A percentile compares a stretch with the other conserved stretches of the same genome.
Conservation (phyloP, 345 rosid genomes). For the Camelina hispida region DNA sequence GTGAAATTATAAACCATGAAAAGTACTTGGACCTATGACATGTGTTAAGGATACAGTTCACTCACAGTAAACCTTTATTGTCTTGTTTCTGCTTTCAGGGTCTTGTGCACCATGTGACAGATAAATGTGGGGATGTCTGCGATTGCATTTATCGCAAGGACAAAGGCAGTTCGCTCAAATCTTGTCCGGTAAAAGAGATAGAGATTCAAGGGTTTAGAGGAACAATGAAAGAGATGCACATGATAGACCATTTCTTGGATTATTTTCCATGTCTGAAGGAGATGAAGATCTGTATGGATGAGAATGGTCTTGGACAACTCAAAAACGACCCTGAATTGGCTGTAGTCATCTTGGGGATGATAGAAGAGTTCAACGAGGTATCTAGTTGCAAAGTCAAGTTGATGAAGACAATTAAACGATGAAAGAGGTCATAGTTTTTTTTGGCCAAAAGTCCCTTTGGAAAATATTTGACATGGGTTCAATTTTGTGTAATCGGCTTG, state of each 20-base stretch:
- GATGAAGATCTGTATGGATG: conserved; percentile 15
- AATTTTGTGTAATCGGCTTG: neutral
- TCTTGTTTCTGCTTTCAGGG: conserved; percentile 23
- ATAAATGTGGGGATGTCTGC: conserved; percentile 33
- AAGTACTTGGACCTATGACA: neutral
- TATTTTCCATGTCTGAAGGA: conserved; percentile 19
- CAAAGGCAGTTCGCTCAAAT: conserved; percentile 25
- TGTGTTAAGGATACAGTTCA: no score
- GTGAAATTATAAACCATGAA: neutral
- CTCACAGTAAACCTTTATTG: neutral
- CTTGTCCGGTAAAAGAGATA: conserved; percentile 25
- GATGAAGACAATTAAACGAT: neutral
- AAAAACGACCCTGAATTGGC: neutral
- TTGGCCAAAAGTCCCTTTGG: neutral
- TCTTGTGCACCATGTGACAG: conserved; percentile 27
- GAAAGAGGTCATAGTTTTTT: no score
- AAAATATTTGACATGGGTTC: conserved; percentile 23
- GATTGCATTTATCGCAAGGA: conserved; percentile 24
- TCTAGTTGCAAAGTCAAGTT: conserved; percentile 17
- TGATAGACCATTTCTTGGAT: conserved; percentile 38
- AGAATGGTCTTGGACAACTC: neutral
- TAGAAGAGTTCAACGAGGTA: conserved; percentile 12
- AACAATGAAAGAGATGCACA: conserved; percentile 28
- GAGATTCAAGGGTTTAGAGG: conserved; percentile 26
- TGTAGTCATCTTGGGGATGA: neutral